Evolutionary conservation across 2,329 filamentous ascomycete genomes (phyloP).

Genomic region (Kalaharituber pfeilii): DNA sequence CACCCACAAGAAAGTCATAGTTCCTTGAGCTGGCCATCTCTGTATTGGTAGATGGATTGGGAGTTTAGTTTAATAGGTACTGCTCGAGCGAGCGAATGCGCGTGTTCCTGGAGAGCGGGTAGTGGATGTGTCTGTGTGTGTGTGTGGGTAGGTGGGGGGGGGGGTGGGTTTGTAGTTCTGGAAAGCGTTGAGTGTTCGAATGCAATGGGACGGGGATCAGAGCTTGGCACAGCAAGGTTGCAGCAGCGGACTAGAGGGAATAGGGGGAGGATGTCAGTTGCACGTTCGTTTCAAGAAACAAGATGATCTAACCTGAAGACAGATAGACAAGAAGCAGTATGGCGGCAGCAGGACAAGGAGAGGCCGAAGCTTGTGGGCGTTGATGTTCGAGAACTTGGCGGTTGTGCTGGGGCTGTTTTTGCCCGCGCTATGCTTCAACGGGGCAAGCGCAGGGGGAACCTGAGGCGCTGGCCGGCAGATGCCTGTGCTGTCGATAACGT

Average conservation of each 20-base stretch:
- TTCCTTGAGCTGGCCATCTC: conserved; percentile 91
- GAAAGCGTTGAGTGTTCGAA: neutral
- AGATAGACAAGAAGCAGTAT: conserved; percentile 1
- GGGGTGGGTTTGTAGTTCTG: neutral
- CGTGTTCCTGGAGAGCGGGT: neutral
- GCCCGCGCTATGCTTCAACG: too few species aligned
- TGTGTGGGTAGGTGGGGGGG: too few species aligned
- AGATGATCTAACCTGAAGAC: neutral
- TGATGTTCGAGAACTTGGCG: neutral
- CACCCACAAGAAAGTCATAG: conserved; percentile 89
- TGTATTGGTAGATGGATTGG: conserved; percentile 5
- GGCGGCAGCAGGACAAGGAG: neutral
- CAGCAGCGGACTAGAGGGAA: neutral
- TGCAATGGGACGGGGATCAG: neutral
- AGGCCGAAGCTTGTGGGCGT: neutral
- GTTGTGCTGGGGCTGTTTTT: too few species aligned
- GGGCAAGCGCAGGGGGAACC: too few species aligned
- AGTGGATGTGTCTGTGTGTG: neutral
- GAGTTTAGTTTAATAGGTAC: neutral
- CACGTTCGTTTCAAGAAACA: neutral
- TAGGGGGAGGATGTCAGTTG: conserved; percentile 1
- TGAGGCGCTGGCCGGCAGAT: too few species aligned
- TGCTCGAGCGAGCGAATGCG: neutral
- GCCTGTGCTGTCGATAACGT: too few species aligned
- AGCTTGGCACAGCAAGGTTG: neutral